phyloP scores from a whole-genome alignment of 768 basidiomycete species.

The Nidularia pulvinata region DNA sequence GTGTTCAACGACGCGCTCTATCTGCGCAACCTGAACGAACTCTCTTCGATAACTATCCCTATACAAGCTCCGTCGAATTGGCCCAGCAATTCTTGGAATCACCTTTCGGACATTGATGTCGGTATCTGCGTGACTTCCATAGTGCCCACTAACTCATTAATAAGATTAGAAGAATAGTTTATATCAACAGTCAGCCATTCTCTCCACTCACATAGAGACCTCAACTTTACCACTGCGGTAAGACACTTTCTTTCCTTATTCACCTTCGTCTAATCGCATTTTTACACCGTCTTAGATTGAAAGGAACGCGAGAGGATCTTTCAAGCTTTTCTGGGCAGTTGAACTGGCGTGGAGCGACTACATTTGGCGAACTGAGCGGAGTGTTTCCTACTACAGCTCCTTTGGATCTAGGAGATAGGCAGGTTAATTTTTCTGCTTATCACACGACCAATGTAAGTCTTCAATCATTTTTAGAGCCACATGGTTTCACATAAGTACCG shows the following conservation, averaged over 20 bases:
- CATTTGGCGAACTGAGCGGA: constrained; percentile 59
- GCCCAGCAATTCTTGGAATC: constrained; percentile 20
- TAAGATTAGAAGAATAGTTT: no score
- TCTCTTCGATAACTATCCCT: constrained; percentile 50
- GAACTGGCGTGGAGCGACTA: constrained; percentile 50
- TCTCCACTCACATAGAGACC: constrained; percentile 59
- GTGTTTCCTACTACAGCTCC: constrained; percentile 40
- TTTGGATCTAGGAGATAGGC: constrained; percentile 19
- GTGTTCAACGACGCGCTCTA: constrained; percentile 65
- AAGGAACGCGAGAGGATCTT: constrained; percentile 31
- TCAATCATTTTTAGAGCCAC: constrained; percentile 1
- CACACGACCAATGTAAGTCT: constrained; percentile 11
- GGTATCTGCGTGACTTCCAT: no score
- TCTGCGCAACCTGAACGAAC: constrained; percentile 47
- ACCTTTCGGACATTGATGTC: background rate
- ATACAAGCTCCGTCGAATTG: constrained; percentile 44
- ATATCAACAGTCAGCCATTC: constrained; percentile 56
- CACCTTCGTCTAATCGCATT: background rate
- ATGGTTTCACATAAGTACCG: no score
- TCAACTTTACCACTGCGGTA: constrained; percentile 62
- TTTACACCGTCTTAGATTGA: constrained; percentile 20
- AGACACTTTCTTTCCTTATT: constrained; percentile 4
- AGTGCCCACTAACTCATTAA: no score
- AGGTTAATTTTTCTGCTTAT: constrained; percentile 40
- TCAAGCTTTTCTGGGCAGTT: constrained; percentile 43